Conservation (phyloP, 176 grass and related monocot genomes). For the Tuctoria greenei region DNA sequence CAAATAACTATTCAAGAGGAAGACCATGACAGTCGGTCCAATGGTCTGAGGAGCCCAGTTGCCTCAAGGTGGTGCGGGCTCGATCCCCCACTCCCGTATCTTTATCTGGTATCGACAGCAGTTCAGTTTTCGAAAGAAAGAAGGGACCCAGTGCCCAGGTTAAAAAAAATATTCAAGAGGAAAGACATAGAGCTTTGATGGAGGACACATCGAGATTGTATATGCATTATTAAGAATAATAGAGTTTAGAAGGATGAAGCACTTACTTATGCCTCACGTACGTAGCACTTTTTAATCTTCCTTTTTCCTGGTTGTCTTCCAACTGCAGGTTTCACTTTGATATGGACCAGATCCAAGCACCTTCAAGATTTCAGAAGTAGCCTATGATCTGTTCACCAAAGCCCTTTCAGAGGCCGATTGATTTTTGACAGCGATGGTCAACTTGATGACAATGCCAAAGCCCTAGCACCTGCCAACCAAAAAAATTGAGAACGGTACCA, state of each 20-base stretch:
- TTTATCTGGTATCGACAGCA: too few relatives aligned
- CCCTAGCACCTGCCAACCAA: slow-evolving; percentile 7
- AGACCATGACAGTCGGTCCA: too few relatives aligned
- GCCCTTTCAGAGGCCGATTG: neutral
- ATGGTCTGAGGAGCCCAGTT: too few relatives aligned
- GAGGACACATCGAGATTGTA: too few relatives aligned
- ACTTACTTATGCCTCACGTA: slow-evolving; percentile 17
- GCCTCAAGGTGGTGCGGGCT: too few relatives aligned
- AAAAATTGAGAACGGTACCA: neutral
- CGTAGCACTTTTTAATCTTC: neutral
- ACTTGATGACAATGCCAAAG: slow-evolving; percentile 19
- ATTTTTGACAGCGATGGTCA: neutral
- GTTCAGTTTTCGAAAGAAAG: too few relatives aligned
- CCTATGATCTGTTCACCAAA: neutral
- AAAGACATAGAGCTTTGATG: neutral
- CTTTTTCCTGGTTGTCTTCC: neutral
- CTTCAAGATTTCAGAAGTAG: neutral
- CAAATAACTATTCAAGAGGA: neutral
- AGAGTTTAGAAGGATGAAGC: neutral
- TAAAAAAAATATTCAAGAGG: too few relatives aligned
- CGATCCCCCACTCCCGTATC: too few relatives aligned
- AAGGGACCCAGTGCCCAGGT: too few relatives aligned
- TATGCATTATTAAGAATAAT: too few relatives aligned
- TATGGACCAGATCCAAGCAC: slow-evolving; percentile 15
- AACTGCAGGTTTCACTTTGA: slow-evolving; percentile 10